phyloP scores from a whole-genome alignment of 331 rosid genomes.

The Spiraea crenata region DNA sequence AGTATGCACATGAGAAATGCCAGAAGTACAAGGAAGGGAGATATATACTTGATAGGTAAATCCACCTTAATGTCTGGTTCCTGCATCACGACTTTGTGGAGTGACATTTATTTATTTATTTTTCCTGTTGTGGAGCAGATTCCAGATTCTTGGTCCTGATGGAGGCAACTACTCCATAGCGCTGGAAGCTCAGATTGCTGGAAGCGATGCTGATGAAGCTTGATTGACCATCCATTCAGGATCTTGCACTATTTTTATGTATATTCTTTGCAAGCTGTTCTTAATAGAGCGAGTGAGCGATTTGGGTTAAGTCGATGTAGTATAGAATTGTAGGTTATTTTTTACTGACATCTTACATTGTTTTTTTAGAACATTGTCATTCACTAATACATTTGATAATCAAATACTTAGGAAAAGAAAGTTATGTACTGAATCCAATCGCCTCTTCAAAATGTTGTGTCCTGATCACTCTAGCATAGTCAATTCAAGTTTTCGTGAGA shows the following conservation, averaged over 20 bases:
- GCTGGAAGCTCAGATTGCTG: slow-evolving; percentile 35
- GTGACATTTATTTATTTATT: neutral
- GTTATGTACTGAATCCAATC: neutral
- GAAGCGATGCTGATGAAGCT: slow-evolving; percentile 58
- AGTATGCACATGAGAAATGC: slow-evolving; percentile 50
- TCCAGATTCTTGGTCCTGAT: slow-evolving; percentile 57
- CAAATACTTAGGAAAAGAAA: neutral
- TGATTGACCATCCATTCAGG: slow-evolving; percentile 32
- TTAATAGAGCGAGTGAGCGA: neutral
- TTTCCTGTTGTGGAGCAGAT: slow-evolving; percentile 38
- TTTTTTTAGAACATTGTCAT: slow-evolving; percentile 3
- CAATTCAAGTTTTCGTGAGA: no score
- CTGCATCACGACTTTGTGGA: neutral
- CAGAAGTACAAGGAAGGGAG: slow-evolving; percentile 80
- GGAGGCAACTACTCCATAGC: slow-evolving; percentile 38
- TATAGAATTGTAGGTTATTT: no score
- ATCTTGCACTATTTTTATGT: slow-evolving; percentile 31
- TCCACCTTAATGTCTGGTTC: neutral
- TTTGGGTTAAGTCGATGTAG: neutral
- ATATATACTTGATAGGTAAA: slow-evolving; percentile 70
- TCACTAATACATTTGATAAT: neutral
- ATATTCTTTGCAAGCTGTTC: slow-evolving; percentile 32
- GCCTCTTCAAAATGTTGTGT: neutral
- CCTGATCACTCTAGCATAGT: no score
- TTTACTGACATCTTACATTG: no score